Conservation (phyloP, 768 basidiomycete species). For the Rhodotorula toruloides region DNA sequence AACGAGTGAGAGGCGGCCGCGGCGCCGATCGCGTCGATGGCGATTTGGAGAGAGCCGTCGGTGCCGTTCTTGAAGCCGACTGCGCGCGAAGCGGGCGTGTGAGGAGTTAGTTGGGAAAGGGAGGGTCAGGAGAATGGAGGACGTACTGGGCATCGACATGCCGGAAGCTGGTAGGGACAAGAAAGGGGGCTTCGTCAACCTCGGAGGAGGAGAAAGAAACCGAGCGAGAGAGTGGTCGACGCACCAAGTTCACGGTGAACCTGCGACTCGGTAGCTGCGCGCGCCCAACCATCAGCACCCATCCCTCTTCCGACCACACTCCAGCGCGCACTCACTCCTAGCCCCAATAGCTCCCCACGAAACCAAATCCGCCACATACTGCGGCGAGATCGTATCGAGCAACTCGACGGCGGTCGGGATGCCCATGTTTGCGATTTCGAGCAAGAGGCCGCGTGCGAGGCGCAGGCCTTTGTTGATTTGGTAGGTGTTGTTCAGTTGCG, state of each 20-base stretch:
- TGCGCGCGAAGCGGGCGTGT: constrained; percentile 84
- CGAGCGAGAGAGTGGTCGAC: too few species aligned
- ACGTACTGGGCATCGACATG: constrained; percentile 36
- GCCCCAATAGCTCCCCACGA: constrained; percentile 91
- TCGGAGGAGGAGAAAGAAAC: background rate
- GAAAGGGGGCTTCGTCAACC: background rate
- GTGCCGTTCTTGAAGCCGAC: constrained; percentile 98
- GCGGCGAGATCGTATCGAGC: constrained; percentile 57
- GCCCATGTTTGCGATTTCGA: constrained; percentile 72
- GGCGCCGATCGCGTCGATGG: constrained; percentile 90
- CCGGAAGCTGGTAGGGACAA: constrained; percentile 30
- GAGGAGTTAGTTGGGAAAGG: constrained; percentile 30
- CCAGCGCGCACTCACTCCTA: constrained; percentile 44
- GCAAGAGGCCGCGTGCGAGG: constrained; percentile 73
- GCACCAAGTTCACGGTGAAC: constrained; percentile 73
- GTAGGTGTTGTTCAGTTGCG: constrained; percentile 82
- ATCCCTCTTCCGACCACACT: too few species aligned
- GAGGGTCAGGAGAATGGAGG: background rate
- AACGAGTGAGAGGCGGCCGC: constrained; percentile 89
- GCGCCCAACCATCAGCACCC: background rate
- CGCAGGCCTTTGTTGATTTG: constrained; percentile 95
- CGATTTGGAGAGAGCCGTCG: constrained; percentile 72
- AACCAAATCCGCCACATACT: constrained; percentile 89
- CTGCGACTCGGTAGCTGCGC: constrained; percentile 68
- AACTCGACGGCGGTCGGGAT: constrained; percentile 96